These are phyloP conservation scores for Fusarium sp. DNA, from an alignment of 2,329 filamentous ascomycete genomes.

Conservation along the genomic window DNA sequence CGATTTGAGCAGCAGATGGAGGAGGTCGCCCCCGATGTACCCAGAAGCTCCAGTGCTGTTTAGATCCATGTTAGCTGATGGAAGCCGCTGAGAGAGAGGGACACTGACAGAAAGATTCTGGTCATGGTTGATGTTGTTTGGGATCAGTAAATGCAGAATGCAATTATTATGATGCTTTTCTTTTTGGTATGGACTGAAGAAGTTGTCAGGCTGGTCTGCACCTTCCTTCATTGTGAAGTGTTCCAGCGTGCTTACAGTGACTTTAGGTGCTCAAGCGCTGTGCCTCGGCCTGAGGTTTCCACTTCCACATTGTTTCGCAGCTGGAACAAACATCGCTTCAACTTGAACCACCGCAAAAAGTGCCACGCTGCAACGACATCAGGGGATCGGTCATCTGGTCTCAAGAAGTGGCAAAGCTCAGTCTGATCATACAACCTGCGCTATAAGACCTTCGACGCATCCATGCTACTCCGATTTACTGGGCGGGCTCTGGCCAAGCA, in stretches of 20 bases:
- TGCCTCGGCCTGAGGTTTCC: background rate
- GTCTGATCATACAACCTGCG: background rate
- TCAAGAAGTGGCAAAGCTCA: background rate
- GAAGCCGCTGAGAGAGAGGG: background rate
- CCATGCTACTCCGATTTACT: background rate
- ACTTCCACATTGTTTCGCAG: background rate
- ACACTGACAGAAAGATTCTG: constrained; percentile 29
- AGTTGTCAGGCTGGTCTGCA: background rate
- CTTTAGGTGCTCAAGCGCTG: background rate
- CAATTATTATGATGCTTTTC: background rate
- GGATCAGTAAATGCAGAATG: background rate
- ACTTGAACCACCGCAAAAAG: background rate
- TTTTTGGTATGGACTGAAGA: background rate
- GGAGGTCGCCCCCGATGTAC: constrained; percentile 38
- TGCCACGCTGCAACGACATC: background rate
- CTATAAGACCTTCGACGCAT: background rate
- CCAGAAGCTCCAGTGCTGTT: constrained; percentile 34
- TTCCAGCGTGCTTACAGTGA: background rate
- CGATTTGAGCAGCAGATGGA: constrained; percentile 21
- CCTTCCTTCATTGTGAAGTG: background rate
- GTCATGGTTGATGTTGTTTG: background rate
- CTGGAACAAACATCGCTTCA: background rate
- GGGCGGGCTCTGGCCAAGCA: background rate
- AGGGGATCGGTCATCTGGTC: background rate
- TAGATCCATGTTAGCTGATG: background rate